phyloP scores from a whole-genome alignment of 2,329 filamentous ascomycete species.

The Trichoderma lentiforme region DNA sequence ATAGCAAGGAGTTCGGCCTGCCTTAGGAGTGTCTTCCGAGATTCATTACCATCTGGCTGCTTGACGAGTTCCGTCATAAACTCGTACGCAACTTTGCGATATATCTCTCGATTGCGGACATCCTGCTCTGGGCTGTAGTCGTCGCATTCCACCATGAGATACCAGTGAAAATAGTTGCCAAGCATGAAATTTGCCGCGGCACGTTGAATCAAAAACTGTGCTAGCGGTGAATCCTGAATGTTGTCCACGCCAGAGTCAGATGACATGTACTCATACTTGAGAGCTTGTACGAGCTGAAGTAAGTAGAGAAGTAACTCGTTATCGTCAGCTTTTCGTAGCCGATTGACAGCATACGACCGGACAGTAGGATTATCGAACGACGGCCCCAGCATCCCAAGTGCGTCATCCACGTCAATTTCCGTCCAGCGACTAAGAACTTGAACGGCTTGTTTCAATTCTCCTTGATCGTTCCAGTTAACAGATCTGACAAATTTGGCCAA shows the following conservation, averaged over 20 bases:
- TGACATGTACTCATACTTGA: constrained; percentile 85
- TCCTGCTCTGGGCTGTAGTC: constrained; percentile 75
- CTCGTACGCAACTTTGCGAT: constrained; percentile 89
- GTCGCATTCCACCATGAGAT: constrained; percentile 95
- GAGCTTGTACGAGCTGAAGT: constrained; percentile 87
- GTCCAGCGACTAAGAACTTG: constrained; percentile 91
- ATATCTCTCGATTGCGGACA: constrained; percentile 75
- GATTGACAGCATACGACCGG: constrained; percentile 87
- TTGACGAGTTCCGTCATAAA: constrained; percentile 88
- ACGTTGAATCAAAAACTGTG: constrained; percentile 81
- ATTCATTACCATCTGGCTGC: constrained; percentile 65
- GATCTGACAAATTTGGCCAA: constrained; percentile 98
- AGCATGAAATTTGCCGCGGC: constrained; percentile 85
- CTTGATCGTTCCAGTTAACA: constrained; percentile 85
- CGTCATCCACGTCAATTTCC: constrained; percentile 95
- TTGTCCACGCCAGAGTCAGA: constrained; percentile 54
- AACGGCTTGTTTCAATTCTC: constrained; percentile 83
- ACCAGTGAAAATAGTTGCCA: constrained; percentile 97
- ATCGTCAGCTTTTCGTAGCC: constrained; percentile 87
- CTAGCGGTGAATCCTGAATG: constrained; percentile 75
- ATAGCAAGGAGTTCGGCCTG: constrained; percentile 89
- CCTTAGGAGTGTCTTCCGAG: constrained; percentile 71
- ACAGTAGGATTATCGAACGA: constrained; percentile 87
- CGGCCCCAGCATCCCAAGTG: constrained; percentile 86
- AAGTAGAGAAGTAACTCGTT: constrained; percentile 88